Evolutionary conservation across 306 rosid genomes (phyloP).

Genomic region (Spatholobus suberectus): DNA sequence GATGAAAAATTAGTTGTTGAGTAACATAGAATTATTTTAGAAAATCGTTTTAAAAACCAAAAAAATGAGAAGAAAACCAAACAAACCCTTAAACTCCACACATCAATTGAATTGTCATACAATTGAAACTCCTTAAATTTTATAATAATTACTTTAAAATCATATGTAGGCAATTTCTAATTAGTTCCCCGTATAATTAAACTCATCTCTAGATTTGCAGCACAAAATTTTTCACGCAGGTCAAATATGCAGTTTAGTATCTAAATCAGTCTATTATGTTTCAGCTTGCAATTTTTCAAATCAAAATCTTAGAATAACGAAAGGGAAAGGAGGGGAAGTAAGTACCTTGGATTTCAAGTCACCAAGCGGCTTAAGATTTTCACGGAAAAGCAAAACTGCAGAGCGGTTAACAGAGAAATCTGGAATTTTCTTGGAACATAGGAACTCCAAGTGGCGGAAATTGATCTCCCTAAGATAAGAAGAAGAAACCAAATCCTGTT

Average conservation of each 20-base stretch:
- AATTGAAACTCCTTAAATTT: too few species aligned
- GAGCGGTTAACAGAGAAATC: constrained; percentile 48
- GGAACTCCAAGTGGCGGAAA: constrained; percentile 51
- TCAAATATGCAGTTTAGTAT: neutral
- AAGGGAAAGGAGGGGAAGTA: neutral
- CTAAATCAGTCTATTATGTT: neutral
- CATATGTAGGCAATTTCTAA: too few species aligned
- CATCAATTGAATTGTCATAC: too few species aligned
- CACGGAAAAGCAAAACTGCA: constrained; percentile 39
- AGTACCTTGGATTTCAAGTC: constrained; percentile 46
- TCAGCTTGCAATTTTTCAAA: neutral
- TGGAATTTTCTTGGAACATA: too few species aligned
- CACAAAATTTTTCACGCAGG: neutral
- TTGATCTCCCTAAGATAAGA: neutral
- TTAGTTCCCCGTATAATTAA: too few species aligned
- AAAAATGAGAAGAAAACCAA: too few species aligned
- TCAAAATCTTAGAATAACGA: neutral
- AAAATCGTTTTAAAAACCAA: too few species aligned
- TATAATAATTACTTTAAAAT: too few species aligned
- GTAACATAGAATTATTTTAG: too few species aligned
- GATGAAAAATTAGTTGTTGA: too few species aligned
- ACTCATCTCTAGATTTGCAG: too few species aligned
- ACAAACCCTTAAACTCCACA: too few species aligned
- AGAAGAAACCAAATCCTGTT: constrained; percentile 36
- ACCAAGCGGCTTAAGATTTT: neutral